These are phyloP conservation scores for Emergomyces orientalis DNA, from an alignment of 2,329 filamentous ascomycete genomes.

Conservation along the genomic window DNA sequence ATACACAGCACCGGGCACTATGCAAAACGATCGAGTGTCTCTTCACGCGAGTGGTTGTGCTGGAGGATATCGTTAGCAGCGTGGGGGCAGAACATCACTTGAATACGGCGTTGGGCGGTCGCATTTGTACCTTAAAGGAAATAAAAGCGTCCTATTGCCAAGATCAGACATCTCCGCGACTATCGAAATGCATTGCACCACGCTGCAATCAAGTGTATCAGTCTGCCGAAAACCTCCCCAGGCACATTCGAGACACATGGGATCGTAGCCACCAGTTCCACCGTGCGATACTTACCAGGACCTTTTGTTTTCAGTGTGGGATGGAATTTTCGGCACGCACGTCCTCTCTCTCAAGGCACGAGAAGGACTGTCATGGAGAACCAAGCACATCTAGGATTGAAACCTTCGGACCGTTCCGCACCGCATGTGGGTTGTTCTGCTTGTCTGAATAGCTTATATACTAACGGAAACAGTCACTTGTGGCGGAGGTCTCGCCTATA, in stretches of 20 bases:
- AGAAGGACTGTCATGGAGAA: constrained; percentile 7
- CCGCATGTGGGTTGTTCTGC: constrained; percentile 5
- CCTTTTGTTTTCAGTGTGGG: background rate
- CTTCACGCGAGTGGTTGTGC: constrained; percentile 3
- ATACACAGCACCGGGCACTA: constrained; percentile 1
- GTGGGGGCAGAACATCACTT: background rate
- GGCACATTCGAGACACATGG: constrained; percentile 7
- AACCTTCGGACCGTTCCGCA: constrained; percentile 5
- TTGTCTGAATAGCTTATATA: constrained; percentile 9
- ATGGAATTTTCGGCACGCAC: background rate
- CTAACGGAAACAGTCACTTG: constrained; percentile 6
- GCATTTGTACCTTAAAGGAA: constrained; percentile 7
- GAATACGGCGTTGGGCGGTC: constrained; percentile 2
- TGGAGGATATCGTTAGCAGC: constrained; percentile 7
- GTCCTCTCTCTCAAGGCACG: constrained; percentile 3
- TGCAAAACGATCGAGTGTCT: constrained; percentile 8
- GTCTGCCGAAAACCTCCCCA: constrained; percentile 4
- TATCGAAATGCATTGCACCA: constrained; percentile 6
- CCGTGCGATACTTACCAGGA: constrained; percentile 4
- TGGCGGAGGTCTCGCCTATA: background rate
- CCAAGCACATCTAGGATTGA: constrained; percentile 4
- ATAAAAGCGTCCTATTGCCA: constrained; percentile 9
- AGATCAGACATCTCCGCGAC: background rate
- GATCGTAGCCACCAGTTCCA: constrained; percentile 6
- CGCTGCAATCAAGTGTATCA: constrained; percentile 4